These are phyloP conservation scores for Trichophyton mentagrophytes DNA, from an alignment of 2,329 filamentous ascomycete genomes.

Conservation along the genomic window DNA sequence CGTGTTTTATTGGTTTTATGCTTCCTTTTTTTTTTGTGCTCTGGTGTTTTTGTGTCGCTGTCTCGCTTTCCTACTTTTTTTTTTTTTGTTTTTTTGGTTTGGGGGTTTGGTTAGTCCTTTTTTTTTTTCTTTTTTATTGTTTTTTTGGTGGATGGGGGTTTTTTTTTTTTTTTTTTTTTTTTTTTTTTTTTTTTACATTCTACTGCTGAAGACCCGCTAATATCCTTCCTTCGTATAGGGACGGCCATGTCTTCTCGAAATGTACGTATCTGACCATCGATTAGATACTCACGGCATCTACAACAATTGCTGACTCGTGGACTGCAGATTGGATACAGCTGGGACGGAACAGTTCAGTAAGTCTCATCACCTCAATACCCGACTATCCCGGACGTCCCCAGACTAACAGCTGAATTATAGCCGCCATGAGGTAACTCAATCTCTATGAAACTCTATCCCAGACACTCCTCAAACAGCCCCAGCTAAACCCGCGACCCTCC, in stretches of 20 bases:
- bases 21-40: neutral
- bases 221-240: constrained; percentile 43
- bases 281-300: neutral
- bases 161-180: constrained; percentile 9
- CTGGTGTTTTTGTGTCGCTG: no score
- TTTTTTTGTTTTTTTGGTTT: no score
- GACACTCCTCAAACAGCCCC: neutral
- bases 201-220: neutral
- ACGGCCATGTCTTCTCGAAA: constrained; percentile 78
- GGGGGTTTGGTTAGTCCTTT: no score
- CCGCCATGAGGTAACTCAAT: constrained; percentile 43
- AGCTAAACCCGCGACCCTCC: neutral
- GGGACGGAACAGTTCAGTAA: constrained; percentile 87
- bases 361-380: constrained; percentile 23
- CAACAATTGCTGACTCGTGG: constrained; percentile 6
- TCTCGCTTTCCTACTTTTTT: no score
- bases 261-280: constrained; percentile 43
- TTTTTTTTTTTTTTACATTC: constrained; percentile 8
- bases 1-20: no score
- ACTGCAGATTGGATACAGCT: constrained; percentile 63
- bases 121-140: no score
- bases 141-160: no score
- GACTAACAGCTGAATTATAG: constrained; percentile 21
- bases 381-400: neutral
- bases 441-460: neutral